Percentiles rank a stretch among this genome's conserved stretches.
Conservation (phyloP, 2,329 filamentous ascomycete genomes). For the Capronia americana region DNA sequence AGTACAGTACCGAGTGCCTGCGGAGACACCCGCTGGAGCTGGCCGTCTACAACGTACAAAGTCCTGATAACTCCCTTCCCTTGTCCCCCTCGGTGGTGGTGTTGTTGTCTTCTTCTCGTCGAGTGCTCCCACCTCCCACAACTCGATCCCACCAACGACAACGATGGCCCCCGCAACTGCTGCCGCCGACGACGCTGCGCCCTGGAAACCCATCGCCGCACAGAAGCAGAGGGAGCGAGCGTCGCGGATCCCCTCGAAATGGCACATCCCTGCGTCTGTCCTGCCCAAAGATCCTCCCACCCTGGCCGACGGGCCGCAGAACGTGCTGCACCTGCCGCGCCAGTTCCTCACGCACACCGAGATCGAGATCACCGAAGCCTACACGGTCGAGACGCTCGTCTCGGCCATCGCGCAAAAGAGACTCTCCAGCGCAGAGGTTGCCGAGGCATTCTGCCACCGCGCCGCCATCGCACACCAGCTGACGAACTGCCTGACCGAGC, state of each 20-base stretch:
- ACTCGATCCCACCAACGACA: conserved; percentile 4
- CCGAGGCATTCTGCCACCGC: conserved; percentile 61
- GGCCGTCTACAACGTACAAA: background rate
- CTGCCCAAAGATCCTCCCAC: conserved; percentile 38
- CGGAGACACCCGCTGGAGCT: background rate
- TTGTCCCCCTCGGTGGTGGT: no score
- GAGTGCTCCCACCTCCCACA: background rate
- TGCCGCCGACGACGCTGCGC: conserved; percentile 18
- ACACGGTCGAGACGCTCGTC: conserved; percentile 53
- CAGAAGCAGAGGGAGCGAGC: conserved; percentile 49
- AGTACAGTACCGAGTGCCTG: background rate
- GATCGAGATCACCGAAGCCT: conserved; percentile 62
- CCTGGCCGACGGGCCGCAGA: conserved; percentile 32
- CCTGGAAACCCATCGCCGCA: conserved; percentile 44
- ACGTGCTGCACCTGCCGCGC: conserved; percentile 59
- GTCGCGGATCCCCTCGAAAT: conserved; percentile 49
- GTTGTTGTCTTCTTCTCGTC: background rate
- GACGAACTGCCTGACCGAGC: conserved; percentile 48
- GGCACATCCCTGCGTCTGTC: conserved; percentile 45
- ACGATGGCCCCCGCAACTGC: background rate
- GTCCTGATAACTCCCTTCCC: no score
- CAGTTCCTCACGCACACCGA: conserved; percentile 60
- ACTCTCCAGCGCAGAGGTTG: conserved; percentile 54
- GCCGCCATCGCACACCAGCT: conserved; percentile 44
- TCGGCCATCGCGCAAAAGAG: conserved; percentile 44